These are phyloP conservation scores for Amniculicola lignicola DNA, from an alignment of 495 filamentous ascomycete genomes.

Conservation along the genomic window DNA sequence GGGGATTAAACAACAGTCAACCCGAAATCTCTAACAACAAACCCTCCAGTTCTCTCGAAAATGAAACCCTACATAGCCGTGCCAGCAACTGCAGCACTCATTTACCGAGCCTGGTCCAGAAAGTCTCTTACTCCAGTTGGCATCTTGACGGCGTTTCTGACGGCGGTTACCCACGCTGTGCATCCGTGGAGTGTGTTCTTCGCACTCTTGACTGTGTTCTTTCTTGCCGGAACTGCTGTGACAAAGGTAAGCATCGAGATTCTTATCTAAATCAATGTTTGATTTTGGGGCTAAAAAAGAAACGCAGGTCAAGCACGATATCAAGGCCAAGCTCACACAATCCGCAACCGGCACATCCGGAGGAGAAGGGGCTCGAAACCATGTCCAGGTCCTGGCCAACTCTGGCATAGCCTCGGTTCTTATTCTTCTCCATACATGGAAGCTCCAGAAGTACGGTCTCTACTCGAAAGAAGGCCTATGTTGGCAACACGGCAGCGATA, in stretches of 20 bases:
- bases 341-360: constrained; percentile 66
- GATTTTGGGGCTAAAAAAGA: neutral
- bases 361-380: constrained; percentile 76
- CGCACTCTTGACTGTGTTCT: constrained; percentile 77
- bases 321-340: constrained; percentile 78
- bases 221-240: constrained; percentile 74
- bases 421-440: constrained; percentile 65
- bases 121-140: constrained; percentile 75
- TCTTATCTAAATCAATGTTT: neutral
- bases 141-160: constrained; percentile 63
- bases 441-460: constrained; percentile 50
- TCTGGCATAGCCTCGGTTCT: constrained; percentile 73
- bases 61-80: constrained; percentile 24
- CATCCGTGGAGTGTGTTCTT: constrained; percentile 94
- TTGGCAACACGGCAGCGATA: constrained; percentile 46
- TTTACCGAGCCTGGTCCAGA: constrained; percentile 66
- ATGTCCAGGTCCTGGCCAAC: constrained; percentile 90
- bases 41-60: too few relatives aligned
- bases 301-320: constrained; percentile 78
- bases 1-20: too few relatives aligned
- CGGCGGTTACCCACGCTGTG: constrained; percentile 74
- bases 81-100: constrained; percentile 58
- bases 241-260: constrained; percentile 62
- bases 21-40: too few relatives aligned
- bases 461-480: constrained; percentile 30